A percentile compares a stretch with the other conserved stretches of the same genome.
These are phyloP conservation scores for Jatropha multifida DNA, from an alignment of 441 rosid genomes.

Conservation along the genomic window DNA sequence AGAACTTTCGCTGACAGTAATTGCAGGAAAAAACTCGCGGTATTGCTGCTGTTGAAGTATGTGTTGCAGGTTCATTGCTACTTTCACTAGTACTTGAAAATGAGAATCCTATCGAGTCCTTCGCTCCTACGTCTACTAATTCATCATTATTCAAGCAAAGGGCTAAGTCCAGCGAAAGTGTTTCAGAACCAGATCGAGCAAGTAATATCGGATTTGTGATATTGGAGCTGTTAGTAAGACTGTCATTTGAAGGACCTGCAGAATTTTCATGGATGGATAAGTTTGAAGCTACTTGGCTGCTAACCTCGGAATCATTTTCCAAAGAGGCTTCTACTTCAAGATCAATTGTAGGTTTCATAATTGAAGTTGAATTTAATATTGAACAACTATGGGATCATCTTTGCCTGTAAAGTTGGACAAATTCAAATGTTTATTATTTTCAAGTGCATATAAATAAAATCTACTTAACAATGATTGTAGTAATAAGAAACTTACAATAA, in stretches of 20 bases:
- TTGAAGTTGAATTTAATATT: constrained; percentile 8
- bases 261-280: constrained; percentile 42
- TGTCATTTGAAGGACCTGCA: constrained; percentile 33
- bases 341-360: constrained; percentile 52
- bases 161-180: constrained; percentile 50
- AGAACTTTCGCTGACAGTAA: constrained; percentile 52
- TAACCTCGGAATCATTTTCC: constrained; percentile 50
- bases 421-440: neutral
- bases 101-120: constrained; percentile 45
- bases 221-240: constrained; percentile 30
- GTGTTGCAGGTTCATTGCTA: constrained; percentile 44
- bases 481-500: neutral
- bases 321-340: constrained; percentile 56
- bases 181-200: constrained; percentile 30
- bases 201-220: constrained; percentile 22
- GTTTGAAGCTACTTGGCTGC: constrained; percentile 71
- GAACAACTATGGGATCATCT: constrained; percentile 16
- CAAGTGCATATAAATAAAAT: neutral
- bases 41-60: constrained; percentile 29
- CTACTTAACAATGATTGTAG: neutral
- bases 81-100: constrained; percentile 64
- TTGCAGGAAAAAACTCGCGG: constrained; percentile 52
- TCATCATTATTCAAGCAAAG: constrained; percentile 42
- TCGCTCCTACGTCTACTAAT: constrained; percentile 3
- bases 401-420: constrained; percentile 26